Percentiles rank a stretch among this genome's conserved stretches.
phyloP scores from a whole-genome alignment of 1,284 basidiomycete species.

The Malassezia psittaci region DNA sequence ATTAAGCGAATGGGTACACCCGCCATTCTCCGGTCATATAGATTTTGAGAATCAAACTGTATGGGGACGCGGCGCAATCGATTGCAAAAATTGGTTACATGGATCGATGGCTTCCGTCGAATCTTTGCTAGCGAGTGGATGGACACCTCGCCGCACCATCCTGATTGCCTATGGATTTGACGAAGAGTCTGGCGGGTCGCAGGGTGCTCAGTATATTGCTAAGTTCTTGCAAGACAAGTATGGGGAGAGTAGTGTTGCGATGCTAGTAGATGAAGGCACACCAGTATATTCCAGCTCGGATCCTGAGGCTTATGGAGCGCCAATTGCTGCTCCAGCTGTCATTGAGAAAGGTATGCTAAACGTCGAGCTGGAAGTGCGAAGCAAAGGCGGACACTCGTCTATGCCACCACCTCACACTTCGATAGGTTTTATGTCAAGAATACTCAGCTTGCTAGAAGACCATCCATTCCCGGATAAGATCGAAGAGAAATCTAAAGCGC shows the following conservation, averaged over 20 bases:
- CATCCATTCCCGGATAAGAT: slow-evolving; percentile 51
- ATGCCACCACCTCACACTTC: slow-evolving; percentile 55
- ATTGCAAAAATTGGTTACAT: slow-evolving; percentile 50
- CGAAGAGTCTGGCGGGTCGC: slow-evolving; percentile 53
- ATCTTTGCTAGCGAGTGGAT: slow-evolving; percentile 49
- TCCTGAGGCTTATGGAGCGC: slow-evolving; percentile 19
- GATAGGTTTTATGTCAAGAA: slow-evolving; percentile 58
- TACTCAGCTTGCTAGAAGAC: slow-evolving; percentile 56
- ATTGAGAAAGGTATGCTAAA: slow-evolving; percentile 59
- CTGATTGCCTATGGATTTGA: slow-evolving; percentile 63
- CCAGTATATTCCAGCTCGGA: slow-evolving; percentile 23
- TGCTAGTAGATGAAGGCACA: slow-evolving; percentile 41
- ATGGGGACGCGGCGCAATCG: slow-evolving; percentile 50
- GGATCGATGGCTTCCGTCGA: slow-evolving; percentile 52
- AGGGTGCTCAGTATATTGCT: slow-evolving; percentile 37
- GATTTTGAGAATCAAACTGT: slow-evolving; percentile 50
- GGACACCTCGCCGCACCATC: slow-evolving; percentile 50
- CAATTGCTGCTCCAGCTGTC: slow-evolving; percentile 51
- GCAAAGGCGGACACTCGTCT: slow-evolving; percentile 61
- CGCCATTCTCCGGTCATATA: slow-evolving; percentile 52
- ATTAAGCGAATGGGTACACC: slow-evolving; percentile 51
- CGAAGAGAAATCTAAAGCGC: slow-evolving; percentile 47
- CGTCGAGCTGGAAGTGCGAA: slow-evolving; percentile 22
- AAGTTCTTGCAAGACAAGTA: slow-evolving; percentile 23
- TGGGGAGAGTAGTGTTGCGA: slow-evolving; percentile 25